These are phyloP conservation scores for Amauroascus verrucosus DNA, from an alignment of 2,329 filamentous ascomycete species.

Conservation along the genomic window DNA sequence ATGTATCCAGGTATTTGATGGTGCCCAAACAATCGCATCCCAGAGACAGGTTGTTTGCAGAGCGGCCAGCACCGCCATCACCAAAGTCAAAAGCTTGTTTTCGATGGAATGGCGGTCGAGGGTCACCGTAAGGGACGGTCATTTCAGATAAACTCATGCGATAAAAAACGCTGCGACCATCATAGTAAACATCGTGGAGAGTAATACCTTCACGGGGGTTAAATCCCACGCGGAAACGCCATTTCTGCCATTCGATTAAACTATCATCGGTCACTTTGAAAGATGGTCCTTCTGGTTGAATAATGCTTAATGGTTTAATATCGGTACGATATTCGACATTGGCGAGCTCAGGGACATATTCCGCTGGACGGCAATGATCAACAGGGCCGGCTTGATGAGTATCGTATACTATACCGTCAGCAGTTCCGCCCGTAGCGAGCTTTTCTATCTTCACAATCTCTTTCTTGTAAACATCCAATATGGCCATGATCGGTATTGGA, in stretches of 20 bases:
- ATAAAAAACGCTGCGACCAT: conserved; percentile 53
- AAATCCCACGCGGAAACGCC: conserved; percentile 57
- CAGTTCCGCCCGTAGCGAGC: conserved; percentile 43
- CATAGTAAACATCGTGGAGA: conserved; percentile 56
- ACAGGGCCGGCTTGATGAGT: conserved; percentile 40
- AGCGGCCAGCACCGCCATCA: conserved; percentile 53
- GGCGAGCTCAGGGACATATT: conserved; percentile 45
- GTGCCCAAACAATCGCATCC: conserved; percentile 60
- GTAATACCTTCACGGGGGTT: conserved; percentile 59
- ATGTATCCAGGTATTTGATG: conserved; percentile 52
- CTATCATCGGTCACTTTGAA: conserved; percentile 47
- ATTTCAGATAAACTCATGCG: conserved; percentile 57
- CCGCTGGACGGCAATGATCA: conserved; percentile 42
- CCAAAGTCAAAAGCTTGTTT: conserved; percentile 62
- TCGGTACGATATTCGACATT: conserved; percentile 40
- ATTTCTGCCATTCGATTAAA: conserved; percentile 52
- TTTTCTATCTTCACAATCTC: conserved; percentile 49
- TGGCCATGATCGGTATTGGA: conserved; percentile 49
- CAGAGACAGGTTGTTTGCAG: conserved; percentile 54
- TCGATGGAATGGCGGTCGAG: conserved; percentile 51
- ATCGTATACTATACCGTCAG: conserved; percentile 39
- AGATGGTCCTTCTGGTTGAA: conserved; percentile 56
- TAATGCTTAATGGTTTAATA: conserved; percentile 57
- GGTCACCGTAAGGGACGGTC: conserved; percentile 55
- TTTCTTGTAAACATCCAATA: conserved; percentile 49